These are phyloP conservation scores for Chlorella sp. DNA, from an alignment of 139 green algal species.

Conservation along the genomic window DNA sequence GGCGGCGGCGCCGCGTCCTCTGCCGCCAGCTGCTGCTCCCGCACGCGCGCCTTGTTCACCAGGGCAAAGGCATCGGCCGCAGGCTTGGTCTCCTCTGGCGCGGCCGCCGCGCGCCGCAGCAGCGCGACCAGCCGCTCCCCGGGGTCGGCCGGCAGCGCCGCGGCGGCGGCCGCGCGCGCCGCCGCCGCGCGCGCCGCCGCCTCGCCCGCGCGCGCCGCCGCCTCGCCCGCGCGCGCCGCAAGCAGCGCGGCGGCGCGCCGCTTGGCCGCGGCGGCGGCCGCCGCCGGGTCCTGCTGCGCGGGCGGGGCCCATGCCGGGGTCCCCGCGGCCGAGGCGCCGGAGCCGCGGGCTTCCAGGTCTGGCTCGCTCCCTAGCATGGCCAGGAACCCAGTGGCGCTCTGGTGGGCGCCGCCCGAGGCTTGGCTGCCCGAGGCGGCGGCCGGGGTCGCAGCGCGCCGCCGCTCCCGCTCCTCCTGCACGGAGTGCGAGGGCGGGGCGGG, in stretches of 20 bases:
- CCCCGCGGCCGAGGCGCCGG: background rate
- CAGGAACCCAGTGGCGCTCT: too few species aligned
- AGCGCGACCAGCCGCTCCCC: background rate
- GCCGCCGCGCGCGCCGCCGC: conserved; percentile 10
- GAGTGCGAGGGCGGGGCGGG: too few species aligned
- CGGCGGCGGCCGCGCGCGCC: background rate
- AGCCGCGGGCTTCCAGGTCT: too few species aligned
- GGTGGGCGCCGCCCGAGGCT: too few species aligned
- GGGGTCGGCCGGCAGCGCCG: background rate
- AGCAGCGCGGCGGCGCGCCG: background rate
- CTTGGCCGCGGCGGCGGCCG: background rate
- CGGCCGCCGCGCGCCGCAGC: background rate
- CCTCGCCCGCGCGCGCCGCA: background rate
- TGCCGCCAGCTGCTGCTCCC: conserved; percentile 1
- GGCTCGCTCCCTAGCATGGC: too few species aligned
- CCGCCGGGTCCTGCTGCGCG: background rate
- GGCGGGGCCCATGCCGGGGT: background rate
- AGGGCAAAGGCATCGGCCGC: background rate
- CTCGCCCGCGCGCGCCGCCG: conserved; percentile 10
- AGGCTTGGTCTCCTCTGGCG: background rate
- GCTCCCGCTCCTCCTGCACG: too few species aligned
- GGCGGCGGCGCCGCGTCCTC: background rate
- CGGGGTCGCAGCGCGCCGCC: too few species aligned
- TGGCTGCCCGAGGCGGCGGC: too few species aligned
- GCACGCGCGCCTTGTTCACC: background rate